These are phyloP conservation scores for Triticum timopheevii DNA, from an alignment of 176 grass and related monocot species.

Conservation along the genomic window DNA sequence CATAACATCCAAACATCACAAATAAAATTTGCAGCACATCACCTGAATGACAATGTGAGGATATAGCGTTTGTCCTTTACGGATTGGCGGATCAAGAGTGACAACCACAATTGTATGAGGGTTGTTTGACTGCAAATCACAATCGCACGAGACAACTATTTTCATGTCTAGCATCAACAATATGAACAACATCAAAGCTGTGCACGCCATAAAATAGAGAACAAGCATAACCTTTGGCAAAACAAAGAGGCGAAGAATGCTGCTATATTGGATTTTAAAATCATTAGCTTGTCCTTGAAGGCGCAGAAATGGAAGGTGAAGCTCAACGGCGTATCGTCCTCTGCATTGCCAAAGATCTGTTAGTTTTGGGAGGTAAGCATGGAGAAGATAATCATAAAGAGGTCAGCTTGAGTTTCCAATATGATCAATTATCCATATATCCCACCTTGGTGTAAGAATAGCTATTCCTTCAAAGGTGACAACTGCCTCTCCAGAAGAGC, in stretches of 20 bases:
- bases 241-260: constrained; percentile 84
- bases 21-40: constrained; percentile 20
- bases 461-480: constrained; percentile 95
- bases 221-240: constrained; percentile 77
- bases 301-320: constrained; percentile 81
- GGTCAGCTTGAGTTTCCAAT: neutral
- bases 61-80: constrained; percentile 97
- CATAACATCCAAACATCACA: constrained; percentile 11
- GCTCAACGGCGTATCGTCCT: constrained; percentile 91
- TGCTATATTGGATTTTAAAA: constrained; percentile 99
- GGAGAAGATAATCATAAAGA: constrained; percentile 18
- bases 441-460: constrained; percentile 95
- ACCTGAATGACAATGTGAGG: constrained; percentile 99
- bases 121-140: constrained; percentile 79
- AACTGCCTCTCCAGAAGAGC: constrained; percentile 80
- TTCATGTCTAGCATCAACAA: constrained; percentile 15
- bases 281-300: constrained; percentile 97
- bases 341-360: constrained; percentile 41
- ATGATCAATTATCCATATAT: constrained; percentile 22
- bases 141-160: constrained; percentile 30
- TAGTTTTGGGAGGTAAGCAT: constrained; percentile 9
- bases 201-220: neutral
- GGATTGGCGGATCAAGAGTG: constrained; percentile 97
- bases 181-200: constrained; percentile 3
- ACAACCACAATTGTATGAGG: constrained; percentile 95